phyloP scores from a whole-genome alignment of 768 basidiomycete genomes.

The Suillus ampliporus region DNA sequence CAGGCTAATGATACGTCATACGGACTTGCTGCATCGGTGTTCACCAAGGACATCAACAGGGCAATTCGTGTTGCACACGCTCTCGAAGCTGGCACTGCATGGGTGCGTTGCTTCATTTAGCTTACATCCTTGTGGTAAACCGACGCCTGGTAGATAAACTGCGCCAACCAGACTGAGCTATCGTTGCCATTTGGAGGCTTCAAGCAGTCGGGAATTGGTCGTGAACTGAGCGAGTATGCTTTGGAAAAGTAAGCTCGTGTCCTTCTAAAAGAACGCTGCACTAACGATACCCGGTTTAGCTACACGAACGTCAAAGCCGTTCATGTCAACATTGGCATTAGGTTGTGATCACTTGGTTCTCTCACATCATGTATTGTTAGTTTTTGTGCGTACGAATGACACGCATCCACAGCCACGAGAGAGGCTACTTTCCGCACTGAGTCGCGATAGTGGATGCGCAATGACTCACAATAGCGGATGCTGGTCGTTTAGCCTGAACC shows the following conservation, averaged over 20 bases:
- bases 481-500: too few species aligned
- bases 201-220: conserved; percentile 76
- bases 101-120: conserved; percentile 43
- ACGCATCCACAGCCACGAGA: too few species aligned
- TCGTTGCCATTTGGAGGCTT: conserved; percentile 72
- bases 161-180: conserved; percentile 48
- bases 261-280: background rate
- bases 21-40: conserved; percentile 57
- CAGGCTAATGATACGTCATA: conserved; percentile 52
- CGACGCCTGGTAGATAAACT: conserved; percentile 44
- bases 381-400: too few species aligned
- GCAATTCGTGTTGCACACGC: conserved; percentile 47
- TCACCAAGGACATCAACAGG: conserved; percentile 48
- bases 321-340: conserved; percentile 53
- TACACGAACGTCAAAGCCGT: conserved; percentile 67
- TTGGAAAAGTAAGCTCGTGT: conserved; percentile 45
- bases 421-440: too few species aligned
- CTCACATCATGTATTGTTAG: too few species aligned
- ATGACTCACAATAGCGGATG: too few species aligned
- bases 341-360: conserved; percentile 3
- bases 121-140: background rate
- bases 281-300: conserved; percentile 30
- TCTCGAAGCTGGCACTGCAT: conserved; percentile 60
- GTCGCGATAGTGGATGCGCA: too few species aligned
- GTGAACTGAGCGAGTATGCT: conserved; percentile 73